These are phyloP conservation scores for Sporisorium scitamineum DNA, from an alignment of 1,284 basidiomycete species.

Conservation along the genomic window DNA sequence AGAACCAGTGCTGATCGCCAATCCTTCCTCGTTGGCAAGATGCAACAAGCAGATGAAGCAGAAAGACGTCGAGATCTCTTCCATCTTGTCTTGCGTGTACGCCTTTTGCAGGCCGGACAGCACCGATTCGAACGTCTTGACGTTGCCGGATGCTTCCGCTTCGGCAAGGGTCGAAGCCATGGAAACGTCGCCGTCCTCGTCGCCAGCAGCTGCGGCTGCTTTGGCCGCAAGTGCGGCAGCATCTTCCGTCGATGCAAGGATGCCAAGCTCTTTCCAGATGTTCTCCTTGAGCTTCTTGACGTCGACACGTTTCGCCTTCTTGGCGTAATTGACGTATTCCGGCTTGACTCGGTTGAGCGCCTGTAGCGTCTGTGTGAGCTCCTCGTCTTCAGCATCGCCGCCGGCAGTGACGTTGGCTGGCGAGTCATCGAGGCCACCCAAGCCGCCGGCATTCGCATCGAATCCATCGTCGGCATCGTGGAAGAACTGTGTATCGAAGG, in stretches of 20 bases:
- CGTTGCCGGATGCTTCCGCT: slow-evolving; percentile 17
- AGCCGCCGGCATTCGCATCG: slow-evolving; percentile 43
- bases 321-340: slow-evolving; percentile 93
- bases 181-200: slow-evolving; percentile 30
- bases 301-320: slow-evolving; percentile 95
- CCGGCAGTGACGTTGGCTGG: slow-evolving; percentile 60
- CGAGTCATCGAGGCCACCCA: slow-evolving; percentile 38
- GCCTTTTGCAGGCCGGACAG: slow-evolving; percentile 82
- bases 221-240: slow-evolving; percentile 24
- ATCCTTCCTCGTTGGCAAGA: slow-evolving; percentile 92
- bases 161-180: slow-evolving; percentile 17
- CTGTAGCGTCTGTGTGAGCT: slow-evolving; percentile 83
- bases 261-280: slow-evolving; percentile 88
- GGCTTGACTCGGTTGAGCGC: slow-evolving; percentile 81
- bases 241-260: slow-evolving; percentile 32
- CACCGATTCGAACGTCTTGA: slow-evolving; percentile 78
- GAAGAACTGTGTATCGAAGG: slow-evolving; percentile 97
- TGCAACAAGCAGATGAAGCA: slow-evolving; percentile 98
- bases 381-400: slow-evolving; percentile 78
- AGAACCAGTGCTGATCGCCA: slow-evolving; percentile 70
- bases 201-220: slow-evolving; percentile 16
- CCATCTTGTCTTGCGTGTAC: slow-evolving; percentile 93
- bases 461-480: slow-evolving; percentile 84
- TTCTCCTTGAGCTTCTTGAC: slow-evolving; percentile 97
- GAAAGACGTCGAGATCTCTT: slow-evolving; percentile 98